Evolutionary conservation across 1,139 yeast genomes (phyloP).

Genomic region (Wickerhamomyces sp.): DNA sequence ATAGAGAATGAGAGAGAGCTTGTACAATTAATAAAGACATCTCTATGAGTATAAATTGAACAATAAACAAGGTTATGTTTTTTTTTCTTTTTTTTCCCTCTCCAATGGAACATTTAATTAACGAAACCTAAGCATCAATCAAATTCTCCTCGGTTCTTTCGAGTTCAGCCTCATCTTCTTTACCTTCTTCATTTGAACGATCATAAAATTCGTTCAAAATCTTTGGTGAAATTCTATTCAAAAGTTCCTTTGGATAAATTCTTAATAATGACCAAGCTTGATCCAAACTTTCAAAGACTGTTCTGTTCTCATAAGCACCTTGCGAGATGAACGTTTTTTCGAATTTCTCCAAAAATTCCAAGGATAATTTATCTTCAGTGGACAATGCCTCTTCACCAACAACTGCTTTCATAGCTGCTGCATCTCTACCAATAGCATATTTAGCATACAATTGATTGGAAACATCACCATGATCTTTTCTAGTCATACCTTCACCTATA

Average conservation of each 20-base stretch:
- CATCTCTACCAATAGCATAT: slow-evolving; percentile 99
- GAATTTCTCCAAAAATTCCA: slow-evolving; percentile 95
- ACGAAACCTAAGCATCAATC: slow-evolving; percentile 18
- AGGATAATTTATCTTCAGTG: slow-evolving; percentile 92
- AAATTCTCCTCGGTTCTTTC: slow-evolving; percentile 29
- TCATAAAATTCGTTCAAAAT: slow-evolving; percentile 92
- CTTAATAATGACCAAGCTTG: slow-evolving; percentile 98
- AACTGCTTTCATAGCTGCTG: slow-evolving; percentile 99
- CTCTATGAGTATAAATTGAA: too few relatives aligned
- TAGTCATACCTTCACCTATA: slow-evolving; percentile 99
- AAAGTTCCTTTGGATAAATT: slow-evolving; percentile 97
- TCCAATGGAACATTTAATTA: too few relatives aligned
- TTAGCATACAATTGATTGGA: slow-evolving; percentile 98
- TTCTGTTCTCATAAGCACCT: slow-evolving; percentile 95
- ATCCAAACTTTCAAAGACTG: slow-evolving; percentile 90
- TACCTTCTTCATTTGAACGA: slow-evolving; percentile 65
- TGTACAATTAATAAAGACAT: too few relatives aligned
- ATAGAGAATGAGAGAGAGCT: too few relatives aligned
- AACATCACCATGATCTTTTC: slow-evolving; percentile 99
- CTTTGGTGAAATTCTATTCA: slow-evolving; percentile 97
- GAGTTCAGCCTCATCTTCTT: slow-evolving; percentile 35
- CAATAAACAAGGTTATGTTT: too few relatives aligned
- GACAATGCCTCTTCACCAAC: slow-evolving; percentile 99
- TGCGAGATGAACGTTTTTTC: slow-evolving; percentile 93
- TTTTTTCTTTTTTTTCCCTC: not conserved